phyloP scores from a whole-genome alignment of 345 rosid genomes.

The Erucastrum elatum region DNA sequence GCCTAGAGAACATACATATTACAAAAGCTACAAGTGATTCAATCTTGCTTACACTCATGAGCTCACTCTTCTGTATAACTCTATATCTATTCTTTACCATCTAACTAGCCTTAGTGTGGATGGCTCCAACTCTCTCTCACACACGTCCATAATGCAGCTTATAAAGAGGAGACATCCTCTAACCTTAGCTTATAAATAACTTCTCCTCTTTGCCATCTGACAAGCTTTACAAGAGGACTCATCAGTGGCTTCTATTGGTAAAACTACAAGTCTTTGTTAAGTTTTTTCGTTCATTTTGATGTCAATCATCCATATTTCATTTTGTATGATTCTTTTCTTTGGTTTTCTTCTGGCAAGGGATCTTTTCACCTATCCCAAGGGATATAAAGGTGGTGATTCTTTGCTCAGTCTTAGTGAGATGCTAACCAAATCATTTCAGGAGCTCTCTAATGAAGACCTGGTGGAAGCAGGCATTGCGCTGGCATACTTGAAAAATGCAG shows the following conservation, averaged over 20 bases:
- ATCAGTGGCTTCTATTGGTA: neutral
- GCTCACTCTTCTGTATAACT: no score
- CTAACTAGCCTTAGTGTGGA: no score
- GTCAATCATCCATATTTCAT: neutral
- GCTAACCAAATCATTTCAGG: neutral
- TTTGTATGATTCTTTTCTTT: neutral
- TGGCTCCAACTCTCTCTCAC: no score
- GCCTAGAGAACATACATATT: no score
- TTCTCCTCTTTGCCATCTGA: neutral
- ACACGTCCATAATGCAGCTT: no score
- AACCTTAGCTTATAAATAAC: neutral
- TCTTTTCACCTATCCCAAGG: neutral
- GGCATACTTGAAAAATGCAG: neutral
- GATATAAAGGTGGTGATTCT: neutral
- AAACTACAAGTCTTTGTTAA: neutral
- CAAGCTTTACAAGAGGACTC: neutral
- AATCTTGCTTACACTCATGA: no score
- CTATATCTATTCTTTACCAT: no score
- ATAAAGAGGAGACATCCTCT: no score
- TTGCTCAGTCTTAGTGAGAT: neutral
- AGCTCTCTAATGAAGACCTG: neutral
- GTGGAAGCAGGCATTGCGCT: neutral
- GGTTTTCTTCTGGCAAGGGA: neutral
- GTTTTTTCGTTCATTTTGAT: neutral
- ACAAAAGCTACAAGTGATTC: no score